These are phyloP conservation scores for Candida maris DNA, from an alignment of 805 yeast genomes.

Conservation along the genomic window DNA sequence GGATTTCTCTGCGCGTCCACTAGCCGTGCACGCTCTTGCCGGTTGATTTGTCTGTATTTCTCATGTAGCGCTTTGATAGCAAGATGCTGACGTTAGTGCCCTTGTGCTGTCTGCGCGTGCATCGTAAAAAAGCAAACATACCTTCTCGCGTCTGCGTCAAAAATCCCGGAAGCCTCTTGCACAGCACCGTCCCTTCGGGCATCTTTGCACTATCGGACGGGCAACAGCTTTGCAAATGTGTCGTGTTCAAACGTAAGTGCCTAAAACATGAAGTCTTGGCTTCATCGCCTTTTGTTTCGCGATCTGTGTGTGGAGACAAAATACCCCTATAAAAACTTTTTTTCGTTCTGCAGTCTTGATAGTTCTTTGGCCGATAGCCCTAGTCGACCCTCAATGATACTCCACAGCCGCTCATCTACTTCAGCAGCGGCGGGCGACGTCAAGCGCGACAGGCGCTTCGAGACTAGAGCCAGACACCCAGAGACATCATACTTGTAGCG, in stretches of 20 bases:
- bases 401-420: neutral
- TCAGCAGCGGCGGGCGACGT: neutral
- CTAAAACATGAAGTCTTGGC: too few relatives aligned
- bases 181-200: neutral
- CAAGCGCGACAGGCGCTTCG: conserved; percentile 10
- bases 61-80: conserved; percentile 11
- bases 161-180: conserved; percentile 18
- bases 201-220: too few relatives aligned
- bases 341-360: conserved; percentile 1
- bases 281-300: neutral
- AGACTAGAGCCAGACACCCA: conserved; percentile 18
- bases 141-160: conserved; percentile 21
- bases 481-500: conserved; percentile 23
- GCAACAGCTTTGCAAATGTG: too few relatives aligned
- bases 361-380: neutral
- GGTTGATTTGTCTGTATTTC: conserved; percentile 14
- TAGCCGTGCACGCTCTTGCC: conserved; percentile 16
- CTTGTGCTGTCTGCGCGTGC: neutral
- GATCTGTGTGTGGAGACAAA: neutral
- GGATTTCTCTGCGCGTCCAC: conserved; percentile 18
- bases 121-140: conserved; percentile 7
- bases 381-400: neutral
- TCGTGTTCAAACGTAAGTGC: too few relatives aligned
- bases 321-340: neutral
- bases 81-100: neutral